Evolutionary conservation across 2,329 filamentous ascomycete genomes (phyloP), one percentile per base, ranked within the genome.

Genomic region (Lecanosticta acicola): DNA sequence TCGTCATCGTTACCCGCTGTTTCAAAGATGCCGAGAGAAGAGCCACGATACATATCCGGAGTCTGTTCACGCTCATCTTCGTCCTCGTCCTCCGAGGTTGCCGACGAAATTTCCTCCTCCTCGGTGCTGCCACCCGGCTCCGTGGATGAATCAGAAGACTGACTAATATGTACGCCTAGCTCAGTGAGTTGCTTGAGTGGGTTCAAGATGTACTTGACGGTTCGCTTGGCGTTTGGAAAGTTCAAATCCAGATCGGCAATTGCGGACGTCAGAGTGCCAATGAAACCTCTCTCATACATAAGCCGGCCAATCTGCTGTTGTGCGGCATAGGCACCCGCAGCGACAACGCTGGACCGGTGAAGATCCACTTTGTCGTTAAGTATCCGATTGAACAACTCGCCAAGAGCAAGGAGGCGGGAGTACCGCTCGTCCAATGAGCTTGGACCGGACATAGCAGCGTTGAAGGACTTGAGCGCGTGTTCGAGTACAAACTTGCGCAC

Each of bases 281-380:
- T 83, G 64, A 93, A 95, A 45, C 94, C 89, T 71, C 97, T 98
- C 69, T 98, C 93, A 59, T 94, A 97, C 93, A 98, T 98, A 49
- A 96, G 81, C 56, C 89, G 87, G 26, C 87, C 84, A 56, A 98
- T 78, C 61, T 95, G 89, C 58, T 85, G 83, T 53, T 90, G 85
- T 5, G 89, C 90, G 29, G 46, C 52, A 34, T 51, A 48, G 2
- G 53, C 39, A 14, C 48, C 36, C 29, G 46, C 45, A 21, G 51
- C 43, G 13, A 52, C 37, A 1, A 42, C 50, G 29, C 49, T 55
- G 79, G 76, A 58, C 32, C 52, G 50, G 46, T 55, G 54, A 24
- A 52, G 21, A 79, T 85, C 68, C 11, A 88, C 80, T 64, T 85
- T 85, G 36, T 87, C 86, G 46, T 84, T 87, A 54, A 96, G 81